Evolutionary conservation across 768 basidiomycete species (phyloP).

Genomic region (Phlebiopsis flavidoalba): DNA sequence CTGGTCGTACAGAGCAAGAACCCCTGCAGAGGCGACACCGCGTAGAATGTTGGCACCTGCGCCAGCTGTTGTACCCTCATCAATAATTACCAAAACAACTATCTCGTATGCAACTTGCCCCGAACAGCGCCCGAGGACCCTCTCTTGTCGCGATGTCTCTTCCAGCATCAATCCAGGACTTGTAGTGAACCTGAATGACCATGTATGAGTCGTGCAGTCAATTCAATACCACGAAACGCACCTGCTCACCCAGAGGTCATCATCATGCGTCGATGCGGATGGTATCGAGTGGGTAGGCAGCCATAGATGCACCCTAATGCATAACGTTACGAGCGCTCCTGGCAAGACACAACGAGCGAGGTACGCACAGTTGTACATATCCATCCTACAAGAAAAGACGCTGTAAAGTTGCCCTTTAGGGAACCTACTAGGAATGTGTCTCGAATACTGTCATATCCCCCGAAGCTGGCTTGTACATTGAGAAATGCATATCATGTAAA

Average conservation of each 20-base stretch:
- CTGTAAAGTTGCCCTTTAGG: conserved; percentile 34
- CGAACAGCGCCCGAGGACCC: conserved; percentile 33
- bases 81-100: neutral
- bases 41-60: conserved; percentile 54
- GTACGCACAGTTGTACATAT: conserved; percentile 32
- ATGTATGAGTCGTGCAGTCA: neutral
- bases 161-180: conserved; percentile 33
- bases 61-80: conserved; percentile 39
- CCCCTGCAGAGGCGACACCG: conserved; percentile 46
- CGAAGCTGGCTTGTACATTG: conserved; percentile 27
- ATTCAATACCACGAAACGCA: conserved; percentile 2
- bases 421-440: conserved; percentile 34
- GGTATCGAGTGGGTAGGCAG: conserved; percentile 40
- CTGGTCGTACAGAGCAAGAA: conserved; percentile 62
- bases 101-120: conserved; percentile 18
- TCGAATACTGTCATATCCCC: conserved; percentile 37
- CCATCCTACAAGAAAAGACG: conserved; percentile 39
- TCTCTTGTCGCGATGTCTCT: conserved; percentile 37
- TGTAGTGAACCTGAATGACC: conserved; percentile 24
- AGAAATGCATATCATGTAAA: neutral
- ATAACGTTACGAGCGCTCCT: neutral
- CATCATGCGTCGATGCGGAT: conserved; percentile 44
- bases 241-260: conserved; percentile 39
- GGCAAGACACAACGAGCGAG: neutral
- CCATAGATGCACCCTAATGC: conserved; percentile 30